Evolutionary conservation across 257 asterid species (phyloP).

Genomic region (Fraxinus excelsior): DNA sequence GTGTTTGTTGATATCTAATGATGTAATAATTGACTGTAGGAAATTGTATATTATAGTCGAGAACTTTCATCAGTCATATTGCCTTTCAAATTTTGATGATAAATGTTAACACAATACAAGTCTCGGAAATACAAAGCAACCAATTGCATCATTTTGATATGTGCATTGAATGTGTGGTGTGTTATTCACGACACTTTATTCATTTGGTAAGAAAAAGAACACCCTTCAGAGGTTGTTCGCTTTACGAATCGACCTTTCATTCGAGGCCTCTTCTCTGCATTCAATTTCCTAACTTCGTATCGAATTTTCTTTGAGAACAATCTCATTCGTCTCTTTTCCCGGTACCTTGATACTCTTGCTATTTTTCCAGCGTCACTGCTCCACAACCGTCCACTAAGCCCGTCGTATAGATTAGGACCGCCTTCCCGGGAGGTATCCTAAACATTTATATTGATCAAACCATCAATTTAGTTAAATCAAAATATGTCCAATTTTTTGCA

Average conservation of each 20-base stretch:
- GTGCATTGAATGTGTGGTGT: background rate
- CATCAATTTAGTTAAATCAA: too few relatives aligned
- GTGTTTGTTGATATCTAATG: too few relatives aligned
- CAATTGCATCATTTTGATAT: too few relatives aligned
- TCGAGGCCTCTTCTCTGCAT: conserved; percentile 80
- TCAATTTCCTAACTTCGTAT: conserved; percentile 72
- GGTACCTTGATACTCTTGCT: conserved; percentile 65
- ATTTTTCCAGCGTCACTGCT: conserved; percentile 48
- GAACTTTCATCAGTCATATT: too few relatives aligned
- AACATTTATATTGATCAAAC: background rate
- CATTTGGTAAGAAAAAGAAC: conserved; percentile 27
- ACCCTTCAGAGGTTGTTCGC: conserved; percentile 38
- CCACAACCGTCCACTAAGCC: conserved; percentile 5
- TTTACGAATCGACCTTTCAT: conserved; percentile 78
- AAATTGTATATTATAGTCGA: too few relatives aligned
- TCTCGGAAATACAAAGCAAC: too few relatives aligned
- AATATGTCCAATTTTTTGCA: too few relatives aligned
- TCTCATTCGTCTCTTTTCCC: conserved; percentile 71
- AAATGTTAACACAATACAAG: too few relatives aligned
- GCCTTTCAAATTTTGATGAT: too few relatives aligned
- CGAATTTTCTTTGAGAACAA: conserved; percentile 75
- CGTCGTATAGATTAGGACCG: conserved; percentile 19
- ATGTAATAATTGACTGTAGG: too few relatives aligned
- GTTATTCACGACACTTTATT: conserved; percentile 8
- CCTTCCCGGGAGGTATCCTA: conserved; percentile 31